Conservation (phyloP, 2,329 filamentous ascomycete species). For the Epichloe glyceriae region DNA sequence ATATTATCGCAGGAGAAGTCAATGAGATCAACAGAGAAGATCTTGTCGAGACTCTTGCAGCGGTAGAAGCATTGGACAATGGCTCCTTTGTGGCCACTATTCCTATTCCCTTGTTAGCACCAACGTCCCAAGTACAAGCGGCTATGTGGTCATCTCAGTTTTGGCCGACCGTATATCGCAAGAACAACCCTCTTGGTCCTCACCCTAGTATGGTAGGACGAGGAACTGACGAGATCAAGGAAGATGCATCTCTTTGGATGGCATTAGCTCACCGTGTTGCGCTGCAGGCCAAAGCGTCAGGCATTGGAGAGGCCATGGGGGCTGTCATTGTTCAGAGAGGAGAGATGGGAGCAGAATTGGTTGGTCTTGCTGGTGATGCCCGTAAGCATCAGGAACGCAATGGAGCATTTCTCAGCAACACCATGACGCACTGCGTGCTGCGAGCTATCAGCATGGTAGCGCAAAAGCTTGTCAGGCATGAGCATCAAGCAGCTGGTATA, state of each 20-base stretch:
- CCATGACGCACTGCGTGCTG: slow-evolving; percentile 66
- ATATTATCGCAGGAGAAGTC: slow-evolving; percentile 41
- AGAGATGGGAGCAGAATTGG: slow-evolving; percentile 38
- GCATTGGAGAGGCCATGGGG: slow-evolving; percentile 56
- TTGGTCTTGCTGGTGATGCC: slow-evolving; percentile 66
- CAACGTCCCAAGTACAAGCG: slow-evolving; percentile 64
- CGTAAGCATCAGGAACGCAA: slow-evolving; percentile 48
- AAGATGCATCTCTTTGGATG: slow-evolving; percentile 54
- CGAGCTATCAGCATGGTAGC: slow-evolving; percentile 76
- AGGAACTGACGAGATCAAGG: slow-evolving; percentile 54
- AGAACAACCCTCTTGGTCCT: slow-evolving; percentile 75
- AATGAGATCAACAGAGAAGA: slow-evolving; percentile 40
- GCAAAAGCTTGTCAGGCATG: slow-evolving; percentile 46
- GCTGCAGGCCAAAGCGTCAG: slow-evolving; percentile 39
- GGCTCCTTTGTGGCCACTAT: slow-evolving; percentile 48
- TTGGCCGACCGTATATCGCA: slow-evolving; percentile 78
- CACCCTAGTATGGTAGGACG: slow-evolving; percentile 63
- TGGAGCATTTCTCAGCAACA: slow-evolving; percentile 45
- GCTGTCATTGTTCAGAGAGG: slow-evolving; percentile 61
- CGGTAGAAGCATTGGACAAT: slow-evolving; percentile 37
- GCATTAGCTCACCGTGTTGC: slow-evolving; percentile 53
- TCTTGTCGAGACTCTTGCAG: slow-evolving; percentile 33
- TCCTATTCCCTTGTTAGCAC: slow-evolving; percentile 58
- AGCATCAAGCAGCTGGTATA: slow-evolving; percentile 29
- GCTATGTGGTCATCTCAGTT: slow-evolving; percentile 61